Conservation (phyloP, 768 basidiomycete genomes). For the Macrolepiota albuminosa region DNA sequence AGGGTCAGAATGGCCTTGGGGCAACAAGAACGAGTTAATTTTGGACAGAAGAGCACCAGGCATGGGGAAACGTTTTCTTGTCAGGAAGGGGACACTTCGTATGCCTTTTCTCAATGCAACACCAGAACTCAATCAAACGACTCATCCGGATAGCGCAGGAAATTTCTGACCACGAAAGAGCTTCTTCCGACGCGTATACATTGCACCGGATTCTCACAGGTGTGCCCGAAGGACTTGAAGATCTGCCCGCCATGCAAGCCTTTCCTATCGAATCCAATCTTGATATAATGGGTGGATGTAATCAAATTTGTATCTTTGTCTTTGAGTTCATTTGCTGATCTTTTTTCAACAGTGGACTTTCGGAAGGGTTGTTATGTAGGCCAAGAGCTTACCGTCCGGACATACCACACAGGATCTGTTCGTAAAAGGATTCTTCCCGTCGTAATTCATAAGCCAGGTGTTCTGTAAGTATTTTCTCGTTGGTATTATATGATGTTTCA, state of each 20-base stretch:
- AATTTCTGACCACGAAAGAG: constrained; percentile 50
- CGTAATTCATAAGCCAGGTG: constrained; percentile 38
- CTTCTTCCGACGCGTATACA: constrained; percentile 53
- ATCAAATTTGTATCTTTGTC: constrained; percentile 21
- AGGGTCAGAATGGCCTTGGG: constrained; percentile 53
- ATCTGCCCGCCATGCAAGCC: constrained; percentile 71
- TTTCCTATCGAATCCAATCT: constrained; percentile 95
- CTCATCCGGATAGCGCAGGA: constrained; percentile 40
- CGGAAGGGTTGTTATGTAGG: constrained; percentile 98
- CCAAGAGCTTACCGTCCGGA: constrained; percentile 94
- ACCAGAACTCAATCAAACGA: neutral
- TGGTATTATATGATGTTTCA: neutral
- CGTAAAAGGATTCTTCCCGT: constrained; percentile 89
- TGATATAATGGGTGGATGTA: constrained; percentile 92
- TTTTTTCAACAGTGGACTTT: constrained; percentile 66
- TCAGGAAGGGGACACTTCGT: constrained; percentile 71
- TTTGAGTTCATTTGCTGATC: constrained; percentile 5
- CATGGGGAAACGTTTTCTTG: constrained; percentile 74
- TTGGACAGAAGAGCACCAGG: constrained; percentile 66
- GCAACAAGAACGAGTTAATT: constrained; percentile 44
- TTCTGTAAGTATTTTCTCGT: constrained; percentile 24
- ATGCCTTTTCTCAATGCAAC: constrained; percentile 28
- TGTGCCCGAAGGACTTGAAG: constrained; percentile 80
- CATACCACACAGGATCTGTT: constrained; percentile 89
- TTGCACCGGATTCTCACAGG: constrained; percentile 78